Conservation (phyloP, 164 flowering plant genomes). For the Warburgia ugandensis region DNA sequence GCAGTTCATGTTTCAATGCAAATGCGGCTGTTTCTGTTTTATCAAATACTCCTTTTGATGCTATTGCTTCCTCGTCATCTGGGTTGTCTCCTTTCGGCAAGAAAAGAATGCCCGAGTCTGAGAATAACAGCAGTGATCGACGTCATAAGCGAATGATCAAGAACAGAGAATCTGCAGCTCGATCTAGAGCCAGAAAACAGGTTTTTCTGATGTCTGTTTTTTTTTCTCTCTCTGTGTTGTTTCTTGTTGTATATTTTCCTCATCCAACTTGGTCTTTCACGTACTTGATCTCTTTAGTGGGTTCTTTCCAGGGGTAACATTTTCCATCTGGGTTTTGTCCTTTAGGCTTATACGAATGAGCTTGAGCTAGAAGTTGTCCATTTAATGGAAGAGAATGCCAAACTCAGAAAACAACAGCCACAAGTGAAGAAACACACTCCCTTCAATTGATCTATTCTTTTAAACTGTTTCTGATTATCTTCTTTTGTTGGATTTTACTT, state of each 20-base stretch:
- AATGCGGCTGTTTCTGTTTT: neutral
- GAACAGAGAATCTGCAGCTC: constrained; percentile 68
- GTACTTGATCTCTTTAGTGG: neutral
- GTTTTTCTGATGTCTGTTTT: constrained; percentile 13
- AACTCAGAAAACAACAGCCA: constrained; percentile 35
- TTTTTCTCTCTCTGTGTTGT: neutral
- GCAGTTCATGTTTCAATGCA: too few relatives aligned
- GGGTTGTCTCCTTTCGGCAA: constrained; percentile 15
- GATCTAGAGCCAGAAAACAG: constrained; percentile 75
- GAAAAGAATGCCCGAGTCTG: constrained; percentile 27
- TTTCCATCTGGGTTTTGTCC: too few relatives aligned
- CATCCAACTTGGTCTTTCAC: neutral
- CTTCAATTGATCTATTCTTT: neutral
- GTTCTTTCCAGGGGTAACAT: too few relatives aligned
- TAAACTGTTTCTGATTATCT: neutral
- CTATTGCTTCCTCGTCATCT: constrained; percentile 15
- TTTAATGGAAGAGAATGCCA: constrained; percentile 52
- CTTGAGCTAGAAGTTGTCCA: constrained; percentile 48
- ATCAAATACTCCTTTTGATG: constrained; percentile 14
- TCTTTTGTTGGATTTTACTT: neutral
- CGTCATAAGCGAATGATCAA: constrained; percentile 58
- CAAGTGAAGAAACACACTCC: constrained; percentile 9
- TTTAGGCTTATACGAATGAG: constrained; percentile 60
- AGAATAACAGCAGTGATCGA: constrained; percentile 24
- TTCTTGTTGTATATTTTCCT: neutral